phyloP scores from a whole-genome alignment of 2,329 filamentous ascomycete genomes.

The Tricladium varicosporioides region DNA sequence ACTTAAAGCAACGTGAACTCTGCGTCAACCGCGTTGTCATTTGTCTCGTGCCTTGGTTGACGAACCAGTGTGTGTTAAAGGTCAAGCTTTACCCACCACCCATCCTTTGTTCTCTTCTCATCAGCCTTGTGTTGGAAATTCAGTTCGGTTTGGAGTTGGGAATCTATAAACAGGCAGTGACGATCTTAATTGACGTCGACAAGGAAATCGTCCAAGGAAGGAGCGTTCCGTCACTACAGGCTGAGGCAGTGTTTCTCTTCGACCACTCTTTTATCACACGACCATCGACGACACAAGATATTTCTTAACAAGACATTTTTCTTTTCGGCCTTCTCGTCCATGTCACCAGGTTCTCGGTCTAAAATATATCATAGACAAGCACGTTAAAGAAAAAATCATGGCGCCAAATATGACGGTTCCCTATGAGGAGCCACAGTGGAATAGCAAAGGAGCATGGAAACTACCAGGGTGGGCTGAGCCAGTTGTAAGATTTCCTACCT shows the following conservation, averaged over 20 bases:
- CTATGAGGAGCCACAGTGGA: conserved; percentile 32
- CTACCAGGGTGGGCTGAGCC: conserved; percentile 35
- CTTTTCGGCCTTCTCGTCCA: too few species aligned
- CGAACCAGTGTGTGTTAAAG: neutral
- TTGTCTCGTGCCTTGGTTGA: neutral
- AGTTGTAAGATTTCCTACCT: conserved; percentile 22
- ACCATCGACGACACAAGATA: too few species aligned
- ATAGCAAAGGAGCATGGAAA: conserved; percentile 32
- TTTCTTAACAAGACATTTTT: too few species aligned
- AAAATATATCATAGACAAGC: too few species aligned
- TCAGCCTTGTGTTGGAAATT: neutral
- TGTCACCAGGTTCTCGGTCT: too few species aligned
- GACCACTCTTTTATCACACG: too few species aligned
- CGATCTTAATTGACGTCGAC: neutral
- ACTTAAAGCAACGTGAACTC: neutral
- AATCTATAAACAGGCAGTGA: neutral
- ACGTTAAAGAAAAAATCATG: conserved; percentile 3
- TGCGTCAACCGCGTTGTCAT: neutral
- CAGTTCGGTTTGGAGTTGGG: neutral
- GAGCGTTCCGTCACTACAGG: too few species aligned
- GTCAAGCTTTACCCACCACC: neutral
- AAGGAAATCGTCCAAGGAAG: too few species aligned
- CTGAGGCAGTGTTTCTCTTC: too few species aligned
- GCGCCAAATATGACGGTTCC: conserved; percentile 24
- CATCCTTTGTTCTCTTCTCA: neutral